These are phyloP conservation scores for Paxillus involutus DNA, from an alignment of 768 basidiomycete genomes.

Conservation along the genomic window DNA sequence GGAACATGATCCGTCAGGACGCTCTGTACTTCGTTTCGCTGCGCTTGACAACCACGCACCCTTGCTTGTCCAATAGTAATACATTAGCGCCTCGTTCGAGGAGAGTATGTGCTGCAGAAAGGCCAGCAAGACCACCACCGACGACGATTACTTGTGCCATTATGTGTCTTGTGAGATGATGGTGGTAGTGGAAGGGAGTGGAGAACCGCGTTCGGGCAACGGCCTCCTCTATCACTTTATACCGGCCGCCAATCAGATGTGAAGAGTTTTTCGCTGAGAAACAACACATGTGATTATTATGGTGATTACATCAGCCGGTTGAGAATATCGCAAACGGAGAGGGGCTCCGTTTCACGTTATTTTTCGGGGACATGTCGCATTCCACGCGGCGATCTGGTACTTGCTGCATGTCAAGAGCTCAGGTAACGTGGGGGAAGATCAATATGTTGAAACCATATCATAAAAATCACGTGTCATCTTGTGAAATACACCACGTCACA, in stretches of 20 bases:
- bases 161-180: constrained; percentile 5
- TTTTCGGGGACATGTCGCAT: not conserved
- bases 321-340: not conserved
- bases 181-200: constrained; percentile 27
- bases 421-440: too few relatives aligned
- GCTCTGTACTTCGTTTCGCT: not conserved
- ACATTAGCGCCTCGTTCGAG: constrained; percentile 97
- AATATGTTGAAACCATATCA: too few relatives aligned
- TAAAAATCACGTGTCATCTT: not conserved
- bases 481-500: constrained; percentile 4
- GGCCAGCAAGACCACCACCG: constrained; percentile 93
- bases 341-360: not conserved
- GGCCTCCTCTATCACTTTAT: not conserved
- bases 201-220: constrained; percentile 9
- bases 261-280: constrained; percentile 4
- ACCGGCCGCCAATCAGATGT: constrained; percentile 28
- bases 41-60: constrained; percentile 42
- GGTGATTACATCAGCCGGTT: constrained; percentile 5
- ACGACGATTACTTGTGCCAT: constrained; percentile 84
- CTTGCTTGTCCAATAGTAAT: constrained; percentile 92
- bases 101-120: constrained; percentile 95
- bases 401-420: too few relatives aligned
- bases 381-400: too few relatives aligned
- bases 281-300: constrained; percentile 34
- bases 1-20: constrained; percentile 2